A percentile compares a stretch with the other conserved stretches of the same genome.
Evolutionary conservation across 768 basidiomycete genomes (phyloP).

Genomic region (Boletales sp.): DNA sequence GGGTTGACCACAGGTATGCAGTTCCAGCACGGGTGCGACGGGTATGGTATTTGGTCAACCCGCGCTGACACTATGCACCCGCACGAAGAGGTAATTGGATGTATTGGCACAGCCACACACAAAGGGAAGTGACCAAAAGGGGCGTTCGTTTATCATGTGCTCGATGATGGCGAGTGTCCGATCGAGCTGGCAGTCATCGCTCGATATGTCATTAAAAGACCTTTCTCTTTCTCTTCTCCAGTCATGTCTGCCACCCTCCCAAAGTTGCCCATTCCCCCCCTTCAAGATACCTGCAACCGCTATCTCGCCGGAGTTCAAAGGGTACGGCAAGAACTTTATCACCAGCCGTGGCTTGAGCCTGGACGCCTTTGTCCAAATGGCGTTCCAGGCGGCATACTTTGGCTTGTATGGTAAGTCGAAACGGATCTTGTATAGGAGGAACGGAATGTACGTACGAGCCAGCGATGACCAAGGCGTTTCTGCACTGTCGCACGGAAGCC

Average conservation of each 20-base stretch:
- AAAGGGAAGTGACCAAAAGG: too few relatives aligned
- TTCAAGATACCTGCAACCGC: constrained; percentile 80
- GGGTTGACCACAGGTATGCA: too few relatives aligned
- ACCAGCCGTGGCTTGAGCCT: constrained; percentile 93
- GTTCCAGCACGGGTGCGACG: too few relatives aligned
- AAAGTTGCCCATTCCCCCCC: constrained; percentile 86
- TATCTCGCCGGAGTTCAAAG: constrained; percentile 89
- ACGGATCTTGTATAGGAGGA: constrained; percentile 45
- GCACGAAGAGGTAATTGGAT: too few relatives aligned
- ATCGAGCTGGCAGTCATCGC: too few relatives aligned
- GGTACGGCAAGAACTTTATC: constrained; percentile 93
- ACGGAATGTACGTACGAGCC: constrained; percentile 97
- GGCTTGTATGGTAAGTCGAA: constrained; percentile 69
- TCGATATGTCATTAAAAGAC: too few relatives aligned
- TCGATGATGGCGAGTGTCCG: too few relatives aligned
- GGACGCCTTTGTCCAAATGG: constrained; percentile 99
- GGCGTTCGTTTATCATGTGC: too few relatives aligned
- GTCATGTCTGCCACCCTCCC: constrained; percentile 52
- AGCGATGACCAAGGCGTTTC: constrained; percentile 95
- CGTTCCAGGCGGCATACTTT: constrained; percentile 95
- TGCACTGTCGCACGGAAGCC: constrained; percentile 95
- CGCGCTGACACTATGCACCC: too few relatives aligned
- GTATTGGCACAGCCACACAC: too few relatives aligned
- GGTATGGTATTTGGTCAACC: too few relatives aligned
- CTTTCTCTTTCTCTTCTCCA: too few relatives aligned